Evolutionary conservation across 2,329 filamentous ascomycete species (phyloP).

Genomic region (Colletotrichum truncatum): DNA sequence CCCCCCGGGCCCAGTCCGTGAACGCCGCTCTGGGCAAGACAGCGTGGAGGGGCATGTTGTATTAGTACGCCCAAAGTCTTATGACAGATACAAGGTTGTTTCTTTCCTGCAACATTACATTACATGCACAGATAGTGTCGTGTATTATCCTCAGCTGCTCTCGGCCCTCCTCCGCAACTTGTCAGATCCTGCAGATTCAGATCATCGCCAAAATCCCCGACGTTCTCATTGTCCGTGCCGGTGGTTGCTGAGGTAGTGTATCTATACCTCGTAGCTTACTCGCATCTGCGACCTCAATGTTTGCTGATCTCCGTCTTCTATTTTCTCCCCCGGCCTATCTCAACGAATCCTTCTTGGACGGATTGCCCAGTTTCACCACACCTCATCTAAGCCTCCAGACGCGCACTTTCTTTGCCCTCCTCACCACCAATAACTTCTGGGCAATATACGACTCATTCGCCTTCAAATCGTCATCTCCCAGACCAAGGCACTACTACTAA

Average conservation of each 20-base stretch:
- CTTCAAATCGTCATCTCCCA: constrained; percentile 4
- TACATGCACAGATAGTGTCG: not conserved
- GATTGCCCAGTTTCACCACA: not conserved
- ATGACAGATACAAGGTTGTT: not conserved
- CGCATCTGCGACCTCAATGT: constrained; percentile 4
- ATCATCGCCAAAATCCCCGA: constrained; percentile 3
- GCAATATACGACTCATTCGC: constrained; percentile 3
- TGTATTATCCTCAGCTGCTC: not conserved
- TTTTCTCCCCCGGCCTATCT: not conserved
- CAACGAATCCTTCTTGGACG: not conserved
- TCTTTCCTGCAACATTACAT: not conserved
- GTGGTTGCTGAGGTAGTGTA: no score
- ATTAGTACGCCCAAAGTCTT: not conserved
- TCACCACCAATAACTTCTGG: not conserved
- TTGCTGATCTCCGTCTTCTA: constrained; percentile 1
- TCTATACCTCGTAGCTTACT: not conserved
- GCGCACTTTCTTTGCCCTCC: not conserved
- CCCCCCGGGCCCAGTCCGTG: not conserved
- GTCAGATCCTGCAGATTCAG: constrained; percentile 4
- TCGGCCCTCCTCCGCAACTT: not conserved
- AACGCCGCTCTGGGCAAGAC: not conserved
- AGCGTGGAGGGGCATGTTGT: not conserved
- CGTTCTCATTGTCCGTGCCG: no score
- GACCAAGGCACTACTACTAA: not conserved
- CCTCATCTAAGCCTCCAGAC: not conserved